Evolutionary conservation across 805 yeast species (phyloP), one percentile per base, ranked within the genome.

Genomic region (Myxozyma mucilagina): DNA sequence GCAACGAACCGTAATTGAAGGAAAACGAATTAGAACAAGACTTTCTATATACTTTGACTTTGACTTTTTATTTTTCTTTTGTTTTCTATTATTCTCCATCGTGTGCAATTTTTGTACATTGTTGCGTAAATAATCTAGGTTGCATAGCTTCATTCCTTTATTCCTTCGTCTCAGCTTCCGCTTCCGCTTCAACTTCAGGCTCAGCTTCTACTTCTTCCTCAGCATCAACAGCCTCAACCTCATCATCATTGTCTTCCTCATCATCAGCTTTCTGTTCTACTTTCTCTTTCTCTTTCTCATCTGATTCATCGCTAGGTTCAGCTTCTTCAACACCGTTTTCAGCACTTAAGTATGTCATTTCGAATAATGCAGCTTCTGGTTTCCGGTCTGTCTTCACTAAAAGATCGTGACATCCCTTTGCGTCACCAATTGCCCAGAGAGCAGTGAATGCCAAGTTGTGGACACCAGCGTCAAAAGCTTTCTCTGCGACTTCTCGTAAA

Each of bases 401-500:
- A 66, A 94, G 78, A 24, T 83, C 82, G 57, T 86, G 79, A 67
- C 92, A 87, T 45, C 80, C 78, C 16, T 77, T 75, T 42, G 84
- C 78, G 71, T 90, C 88, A 43, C 96, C 93, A 36, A 87, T 82
- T 57, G 85, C 78, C 98, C 98, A 94, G 73, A 85, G 85, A 11
- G 97, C 87, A 72, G 89, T 90, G 79, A 91, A 94, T 31, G 98
- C 96, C 60, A 92, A 79, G 74, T 94, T 94, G 75, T 85, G 89
- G 72, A 87, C 87, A 52, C 97, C 97, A 48, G 78, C 80, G n/a
- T 73, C 76, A 68, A 82, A 84, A 52, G 97, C 92, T 50, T 77
- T 75, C 57, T 79, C 78, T 5, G 94, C 96, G 42, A 93, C 80
- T 57, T 78, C 76, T 20, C 76, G 73, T 64, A 94, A 81, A 43